These are phyloP conservation scores for Sodiomyces alkalinus DNA, from an alignment of 2,329 filamentous ascomycete species.

Conservation along the genomic window DNA sequence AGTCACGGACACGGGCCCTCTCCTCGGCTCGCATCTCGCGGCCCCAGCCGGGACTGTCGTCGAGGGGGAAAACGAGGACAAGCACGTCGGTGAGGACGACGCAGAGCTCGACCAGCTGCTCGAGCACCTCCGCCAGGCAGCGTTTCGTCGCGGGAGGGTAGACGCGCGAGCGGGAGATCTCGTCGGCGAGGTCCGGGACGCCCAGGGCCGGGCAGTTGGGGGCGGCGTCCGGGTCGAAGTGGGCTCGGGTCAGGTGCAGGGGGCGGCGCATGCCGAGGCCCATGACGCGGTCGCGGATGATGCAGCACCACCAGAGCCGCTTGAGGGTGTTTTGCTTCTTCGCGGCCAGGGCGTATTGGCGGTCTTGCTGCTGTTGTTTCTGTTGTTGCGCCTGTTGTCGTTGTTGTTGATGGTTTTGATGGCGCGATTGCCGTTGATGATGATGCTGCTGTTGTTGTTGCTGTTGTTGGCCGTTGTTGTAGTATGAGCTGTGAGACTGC, in stretches of 20 bases:
- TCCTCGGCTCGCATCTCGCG: constrained; percentile 17
- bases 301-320: constrained; percentile 38
- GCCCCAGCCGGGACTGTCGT: constrained; percentile 25
- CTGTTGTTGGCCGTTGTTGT: no score
- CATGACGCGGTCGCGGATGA: constrained; percentile 34
- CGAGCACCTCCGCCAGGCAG: constrained; percentile 26
- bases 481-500: no score
- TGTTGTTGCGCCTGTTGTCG: no score
- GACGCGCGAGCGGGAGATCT: constrained; percentile 27
- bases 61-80: constrained; percentile 26
- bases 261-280: constrained; percentile 32
- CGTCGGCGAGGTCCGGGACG: constrained; percentile 27
- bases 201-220: constrained; percentile 20
- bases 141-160: constrained; percentile 29
- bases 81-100: constrained; percentile 30
- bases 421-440: no score
- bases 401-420: no score
- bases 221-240: constrained; percentile 26
- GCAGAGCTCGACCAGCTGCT: constrained; percentile 28
- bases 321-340: constrained; percentile 27
- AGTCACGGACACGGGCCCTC: constrained; percentile 16
- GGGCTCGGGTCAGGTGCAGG: constrained; percentile 30
- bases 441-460: no score
- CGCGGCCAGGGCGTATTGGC: constrained; percentile 17
- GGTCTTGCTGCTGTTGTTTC: no score